Base-by-base conservation (phyloP, 148 eudicot genomes). In the Fallopia convolvulus region DNA sequence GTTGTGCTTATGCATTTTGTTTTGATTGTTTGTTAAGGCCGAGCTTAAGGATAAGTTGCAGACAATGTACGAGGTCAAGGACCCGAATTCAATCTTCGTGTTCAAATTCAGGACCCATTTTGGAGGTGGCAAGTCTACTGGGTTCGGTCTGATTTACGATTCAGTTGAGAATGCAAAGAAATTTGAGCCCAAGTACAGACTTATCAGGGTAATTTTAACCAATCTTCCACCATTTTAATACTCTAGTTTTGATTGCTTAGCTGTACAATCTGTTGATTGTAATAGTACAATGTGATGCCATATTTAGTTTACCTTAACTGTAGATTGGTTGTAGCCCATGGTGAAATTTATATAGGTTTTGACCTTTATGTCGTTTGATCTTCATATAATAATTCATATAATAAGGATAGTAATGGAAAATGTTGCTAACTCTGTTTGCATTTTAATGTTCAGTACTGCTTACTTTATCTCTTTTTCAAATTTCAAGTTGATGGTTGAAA, bases 81-180 rank as follows among this genome's bases (percentile, higher is more conserved):
- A 92, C 48, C 55, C 84, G 4, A 92, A 86, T 70, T 72, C 92
- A 40, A 90, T 92, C 75, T 92, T 90, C 78, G 94, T 92, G 8
- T 92, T 92, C 85, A 89, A 92, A 82, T 92, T 92, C 87, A 85
- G 94, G 56, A 92, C 97, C 30, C 97, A 92, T 73, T 92, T 92
- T 71, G 97, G 97, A 83, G 97, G 97, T 1, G 97, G 97, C 79
- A 92, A 92, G 83, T 92, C 94, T 32, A 90, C 97, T 26, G 97
- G 97, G 1, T 92, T 92, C 79, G 97, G 94, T 76, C 81, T 92
- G 85, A 92, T 92, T 39, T 92, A 92, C 17, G 97, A 91, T 71
- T 87, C 92, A 12, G 92, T 90, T 14, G 92, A 92, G 76, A 92
- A 82, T 79, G 94, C 97, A 4, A 92, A 92, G 91, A 92, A 92